phyloP scores from a whole-genome alignment of 176 grass and related monocot genomes.

The Chrysopogon serrulatus region DNA sequence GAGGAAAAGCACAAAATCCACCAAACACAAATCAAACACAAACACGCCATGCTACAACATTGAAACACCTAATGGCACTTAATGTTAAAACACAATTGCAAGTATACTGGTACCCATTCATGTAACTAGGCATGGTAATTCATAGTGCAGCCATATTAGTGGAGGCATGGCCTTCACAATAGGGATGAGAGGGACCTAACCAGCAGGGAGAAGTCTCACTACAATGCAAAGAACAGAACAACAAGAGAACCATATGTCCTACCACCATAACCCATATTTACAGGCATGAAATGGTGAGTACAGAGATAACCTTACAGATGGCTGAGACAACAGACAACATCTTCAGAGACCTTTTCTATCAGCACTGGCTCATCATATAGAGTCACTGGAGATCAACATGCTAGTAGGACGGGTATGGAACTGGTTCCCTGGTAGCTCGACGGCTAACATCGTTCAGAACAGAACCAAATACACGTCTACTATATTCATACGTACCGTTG shows the following conservation, averaged over 20 bases:
- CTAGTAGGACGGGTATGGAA: slow-evolving; percentile 63
- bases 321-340: slow-evolving; percentile 15
- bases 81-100: slow-evolving; percentile 1
- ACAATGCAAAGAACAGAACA: slow-evolving; percentile 9
- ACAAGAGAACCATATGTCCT: slow-evolving; percentile 11
- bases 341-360: slow-evolving; percentile 1
- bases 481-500: slow-evolving; percentile 70
- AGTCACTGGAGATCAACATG: slow-evolving; percentile 4
- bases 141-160: neutral
- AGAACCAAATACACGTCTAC: slow-evolving; percentile 69
- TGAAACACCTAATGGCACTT: neutral
- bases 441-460: slow-evolving; percentile 64
- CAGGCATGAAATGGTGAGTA: slow-evolving; percentile 31
- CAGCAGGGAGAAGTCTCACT: neutral
- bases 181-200: slow-evolving; percentile 16
- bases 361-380: no score
- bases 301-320: slow-evolving; percentile 28
- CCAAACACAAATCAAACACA: neutral
- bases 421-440: slow-evolving; percentile 31
- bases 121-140: slow-evolving; percentile 19
- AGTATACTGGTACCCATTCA: slow-evolving; percentile 12
- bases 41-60: neutral
- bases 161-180: slow-evolving; percentile 10
- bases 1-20: slow-evolving; percentile 20
- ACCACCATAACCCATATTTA: slow-evolving; percentile 43